Base-by-base conservation (phyloP, 805 yeast species). In the Candida dajiaensis region DNA sequence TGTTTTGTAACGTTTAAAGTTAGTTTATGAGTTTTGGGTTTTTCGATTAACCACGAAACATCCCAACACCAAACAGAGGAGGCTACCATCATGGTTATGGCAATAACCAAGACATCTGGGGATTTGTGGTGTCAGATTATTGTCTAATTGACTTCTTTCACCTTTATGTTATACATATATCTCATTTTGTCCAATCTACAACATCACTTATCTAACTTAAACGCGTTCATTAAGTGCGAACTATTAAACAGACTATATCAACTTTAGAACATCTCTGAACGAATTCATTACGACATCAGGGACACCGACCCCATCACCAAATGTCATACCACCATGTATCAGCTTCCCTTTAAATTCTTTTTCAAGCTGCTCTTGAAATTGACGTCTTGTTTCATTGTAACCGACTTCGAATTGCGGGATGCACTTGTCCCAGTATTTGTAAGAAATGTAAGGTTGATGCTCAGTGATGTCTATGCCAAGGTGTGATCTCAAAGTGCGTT, bases 401-500 rank as follows among this genome's bases (percentile, higher is more conserved):
- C 95, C 95, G 23, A 84, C 84, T 28, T 74, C 70, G 62, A 77
- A 89, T 59, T 84, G 94, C 1, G 97, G 97, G 40, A 90, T 81
- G 55, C 95, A 83, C 38, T 78, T 67, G 22, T 67, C 56, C 38
- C 80, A 79, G 68, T 69, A 52, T 66, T 70, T 57, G 67, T 64
- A 44, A 42, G 50, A 22, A 62, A 66, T 15, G 20, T 28, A 41
- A 4, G 53, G 16, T 16, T 20, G 6, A 13, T 19, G 39, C 3
- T 12, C 16, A 23, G 33, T 2, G 33, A 38, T 15, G 62, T 44
- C 46, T 5, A 70, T 61, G 6, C 66, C 61, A 18, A 80, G 19
- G 49, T 38, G 74, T 73, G 38, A 65, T 60, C 44, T 58, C 13
- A 81, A 58, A 3, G 71, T 74, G 6, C 54, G 49, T 26, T 69